Base-by-base conservation (phyloP, 352 stramenopile genomes). In the Globisporangium megalacanthum region DNA sequence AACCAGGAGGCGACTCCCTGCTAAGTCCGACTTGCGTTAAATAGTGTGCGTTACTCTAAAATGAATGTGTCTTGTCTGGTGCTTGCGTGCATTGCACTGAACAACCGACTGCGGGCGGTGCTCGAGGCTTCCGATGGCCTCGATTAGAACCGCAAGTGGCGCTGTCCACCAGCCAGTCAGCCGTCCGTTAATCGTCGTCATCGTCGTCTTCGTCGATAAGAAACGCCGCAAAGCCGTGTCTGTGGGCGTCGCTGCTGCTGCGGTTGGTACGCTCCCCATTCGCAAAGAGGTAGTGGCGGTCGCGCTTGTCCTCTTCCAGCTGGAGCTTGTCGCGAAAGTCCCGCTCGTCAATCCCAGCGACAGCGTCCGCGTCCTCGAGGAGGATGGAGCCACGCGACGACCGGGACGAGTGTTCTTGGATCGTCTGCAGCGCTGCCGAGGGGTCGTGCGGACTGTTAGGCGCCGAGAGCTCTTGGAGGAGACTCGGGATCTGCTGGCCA, bases 391-490 rank as follows among this genome's bases (percentile, higher is more conserved):
- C 57, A 29, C 55, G 55, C 41, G 60, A 66, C 11, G 54, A 62
- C 1, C 60, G 61, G 33, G 61, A 58, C 50, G 54, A 63, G 44
- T 64, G 52, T 25, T 75, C 70, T 33, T 64, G 37, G 52, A 87
- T 87, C 19, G 77, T 87, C 63, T 75, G 75, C 19, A 87, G 70
- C n/a, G 72, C 75, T 51, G 51, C 52, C 10, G 56, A 60, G n/a
- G 65, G 60, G 33, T 80, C 68, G n/a, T 70, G 61, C 1, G 53
- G 56, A 6, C 61, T 58, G 0, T 59, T 46, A 15, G 61, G 51
- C 4, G 61, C 48, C 58, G 75, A 68, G 35, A 86, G 56, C 54
- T 85, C 68, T 31, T 64, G 73, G 29, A 89, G 56, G 6, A 89
- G 53, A 45, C 68, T 73, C 10, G 75, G 76, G 39, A 89, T 72